Conservation (phyloP, 768 basidiomycete genomes). For the Boletus rubescentipes region DNA sequence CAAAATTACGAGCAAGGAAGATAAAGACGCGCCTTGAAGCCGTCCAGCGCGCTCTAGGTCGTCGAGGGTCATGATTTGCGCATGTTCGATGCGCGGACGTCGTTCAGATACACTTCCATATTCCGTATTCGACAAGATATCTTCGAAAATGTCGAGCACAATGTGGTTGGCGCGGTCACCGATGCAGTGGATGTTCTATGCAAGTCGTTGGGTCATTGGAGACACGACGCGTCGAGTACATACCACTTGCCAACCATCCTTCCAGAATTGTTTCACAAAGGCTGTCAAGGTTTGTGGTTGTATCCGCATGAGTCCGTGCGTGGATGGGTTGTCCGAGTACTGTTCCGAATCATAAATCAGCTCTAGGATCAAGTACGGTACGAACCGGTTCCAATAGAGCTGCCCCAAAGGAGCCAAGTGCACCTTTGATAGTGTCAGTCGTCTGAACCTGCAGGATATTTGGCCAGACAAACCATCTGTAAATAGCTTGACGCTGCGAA, state of each 20-base stretch:
- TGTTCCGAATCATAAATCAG: conserved; percentile 5
- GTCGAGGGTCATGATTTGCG: conserved; percentile 74
- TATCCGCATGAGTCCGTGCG: conserved; percentile 66
- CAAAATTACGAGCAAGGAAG: background rate
- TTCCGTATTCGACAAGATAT: conserved; percentile 40
- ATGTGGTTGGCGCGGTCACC: conserved; percentile 86
- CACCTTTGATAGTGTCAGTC: conserved; percentile 47
- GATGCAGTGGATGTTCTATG: conserved; percentile 84
- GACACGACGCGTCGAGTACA: conserved; percentile 24
- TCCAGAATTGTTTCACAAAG: conserved; percentile 62
- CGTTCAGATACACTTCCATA: conserved; percentile 36
- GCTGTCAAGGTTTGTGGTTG: conserved; percentile 50
- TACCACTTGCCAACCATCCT: conserved; percentile 84
- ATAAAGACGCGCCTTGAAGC: conserved; percentile 60
- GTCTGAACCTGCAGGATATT: background rate
- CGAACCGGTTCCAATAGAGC: conserved; percentile 70
- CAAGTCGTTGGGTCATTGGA: background rate
- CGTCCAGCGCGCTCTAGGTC: conserved; percentile 70
- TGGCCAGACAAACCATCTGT: conserved; percentile 56
- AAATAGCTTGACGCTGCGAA: conserved; percentile 72
- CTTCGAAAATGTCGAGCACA: conserved; percentile 82
- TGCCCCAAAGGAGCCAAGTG: conserved; percentile 90
- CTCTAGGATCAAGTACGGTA: background rate
- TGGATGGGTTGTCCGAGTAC: conserved; percentile 77
- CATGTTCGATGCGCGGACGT: conserved; percentile 88